Conservation (phyloP, 208 protist species). For the Trypanosoma melophagium region DNA sequence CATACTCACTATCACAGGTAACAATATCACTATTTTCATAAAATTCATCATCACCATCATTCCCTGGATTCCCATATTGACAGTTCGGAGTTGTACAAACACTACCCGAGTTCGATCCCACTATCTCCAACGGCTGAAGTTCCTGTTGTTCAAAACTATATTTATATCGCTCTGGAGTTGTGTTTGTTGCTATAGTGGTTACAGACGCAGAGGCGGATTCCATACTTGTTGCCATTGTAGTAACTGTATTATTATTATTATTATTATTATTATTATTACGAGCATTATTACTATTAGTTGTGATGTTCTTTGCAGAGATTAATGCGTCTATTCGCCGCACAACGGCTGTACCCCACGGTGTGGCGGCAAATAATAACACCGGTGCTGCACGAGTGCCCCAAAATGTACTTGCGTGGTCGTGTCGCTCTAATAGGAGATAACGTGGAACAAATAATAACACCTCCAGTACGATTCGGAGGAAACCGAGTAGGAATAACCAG, state of each 20-base stretch:
- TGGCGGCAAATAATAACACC: slow-evolving; percentile 9
- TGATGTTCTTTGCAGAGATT: not conserved
- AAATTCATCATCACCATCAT: not conserved
- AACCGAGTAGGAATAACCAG: slow-evolving; percentile 6
- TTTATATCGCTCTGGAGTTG: too few relatives aligned
- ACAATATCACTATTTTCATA: not conserved
- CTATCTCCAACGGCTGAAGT: too few relatives aligned
- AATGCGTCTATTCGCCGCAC: slow-evolving; percentile 24
- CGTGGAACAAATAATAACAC: slow-evolving; percentile 24
- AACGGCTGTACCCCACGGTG: not conserved
- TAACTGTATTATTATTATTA: not conserved
- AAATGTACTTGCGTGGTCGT: slow-evolving; percentile 7
- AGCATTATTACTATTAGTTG: not conserved
- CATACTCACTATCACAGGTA: not conserved
- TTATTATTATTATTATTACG: not conserved
- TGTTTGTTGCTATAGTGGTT: not conserved
- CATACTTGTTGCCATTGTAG: not conserved
- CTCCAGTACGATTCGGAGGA: slow-evolving; percentile 4
- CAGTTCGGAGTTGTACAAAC: too few relatives aligned
- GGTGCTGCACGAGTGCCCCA: slow-evolving; percentile 27
- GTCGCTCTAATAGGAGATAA: slow-evolving; percentile 28
- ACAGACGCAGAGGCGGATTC: not conserved
- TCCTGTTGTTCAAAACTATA: too few relatives aligned
- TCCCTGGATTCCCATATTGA: too few relatives aligned
- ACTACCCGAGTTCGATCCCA: too few relatives aligned